phyloP scores from a whole-genome alignment of 371 early-diverging fungal genomes.

The Rhizopus arrhizus region DNA sequence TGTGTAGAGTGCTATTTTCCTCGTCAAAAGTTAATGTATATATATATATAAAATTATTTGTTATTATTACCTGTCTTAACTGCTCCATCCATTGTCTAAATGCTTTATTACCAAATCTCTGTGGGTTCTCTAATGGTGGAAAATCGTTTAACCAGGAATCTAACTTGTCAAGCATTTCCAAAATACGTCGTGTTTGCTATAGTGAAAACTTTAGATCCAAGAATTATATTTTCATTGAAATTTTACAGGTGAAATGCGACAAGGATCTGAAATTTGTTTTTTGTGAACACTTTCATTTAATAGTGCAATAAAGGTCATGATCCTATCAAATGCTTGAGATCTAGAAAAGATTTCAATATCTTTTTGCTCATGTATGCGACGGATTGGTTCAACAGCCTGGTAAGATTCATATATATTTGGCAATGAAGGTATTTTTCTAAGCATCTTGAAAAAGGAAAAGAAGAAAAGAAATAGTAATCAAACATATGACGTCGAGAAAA shows the following conservation, averaged over 20 bases:
- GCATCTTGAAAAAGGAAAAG: constrained; percentile 1
- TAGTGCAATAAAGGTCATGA: constrained; percentile 72
- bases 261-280: constrained; percentile 59
- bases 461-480: constrained; percentile 1
- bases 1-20: constrained; percentile 13
- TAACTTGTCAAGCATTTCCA: constrained; percentile 66
- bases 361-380: constrained; percentile 57
- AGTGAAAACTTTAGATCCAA: not conserved
- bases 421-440: constrained; percentile 7
- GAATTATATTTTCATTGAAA: not conserved
- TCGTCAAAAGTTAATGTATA: not conserved
- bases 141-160: constrained; percentile 74
- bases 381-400: constrained; percentile 43
- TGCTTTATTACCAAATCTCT: constrained; percentile 81
- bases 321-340: constrained; percentile 69
- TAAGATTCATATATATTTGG: constrained; percentile 23
- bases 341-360: constrained; percentile 59
- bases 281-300: constrained; percentile 71
- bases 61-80: constrained; percentile 51
- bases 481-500: constrained; percentile 14
- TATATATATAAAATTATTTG: constrained; percentile 16
- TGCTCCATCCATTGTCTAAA: constrained; percentile 68
- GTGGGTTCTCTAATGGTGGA: constrained; percentile 73
- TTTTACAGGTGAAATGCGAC: constrained; percentile 57
- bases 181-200: constrained; percentile 57